Evolutionary conservation across 176 grass and related monocot genomes (phyloP).

Genomic region (Avena eriantha): DNA sequence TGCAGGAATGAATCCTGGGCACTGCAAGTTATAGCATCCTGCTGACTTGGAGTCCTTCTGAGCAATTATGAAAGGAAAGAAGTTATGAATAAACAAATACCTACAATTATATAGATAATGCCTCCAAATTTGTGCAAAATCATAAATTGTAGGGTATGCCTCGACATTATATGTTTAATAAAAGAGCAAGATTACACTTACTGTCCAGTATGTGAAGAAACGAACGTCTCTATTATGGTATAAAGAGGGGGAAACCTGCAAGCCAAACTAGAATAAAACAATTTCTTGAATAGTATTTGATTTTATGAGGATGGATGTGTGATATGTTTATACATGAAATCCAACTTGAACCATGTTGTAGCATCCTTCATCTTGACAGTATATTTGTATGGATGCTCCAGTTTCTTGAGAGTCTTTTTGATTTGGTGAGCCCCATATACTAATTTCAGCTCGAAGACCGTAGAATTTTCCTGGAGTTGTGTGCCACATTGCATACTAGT

Average conservation of each 20-base stretch:
- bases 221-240: constrained; percentile 38
- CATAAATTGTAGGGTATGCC: neutral
- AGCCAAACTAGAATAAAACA: neutral
- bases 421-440: constrained; percentile 27
- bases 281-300: neutral
- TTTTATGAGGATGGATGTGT: neutral
- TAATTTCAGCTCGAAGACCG: constrained; percentile 40
- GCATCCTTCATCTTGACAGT: neutral
- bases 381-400: constrained; percentile 32
- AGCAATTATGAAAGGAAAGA: neutral
- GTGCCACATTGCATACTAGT: constrained; percentile 7
- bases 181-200: constrained; percentile 25
- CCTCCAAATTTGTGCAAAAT: neutral
- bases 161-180: neutral
- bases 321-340: constrained; percentile 40
- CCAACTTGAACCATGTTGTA: constrained; percentile 18
- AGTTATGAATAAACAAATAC: neutral
- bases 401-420: constrained; percentile 1
- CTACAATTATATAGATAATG: neutral
- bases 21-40: constrained; percentile 43
- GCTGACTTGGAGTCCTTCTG: neutral
- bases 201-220: constrained; percentile 58
- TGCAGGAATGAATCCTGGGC: constrained; percentile 42
- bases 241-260: constrained; percentile 39
- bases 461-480: neutral